Evolutionary conservation across 257 asterid genomes (phyloP), one percentile per base, ranked within the genome.

Genomic region (Cruciata laevipes): DNA sequence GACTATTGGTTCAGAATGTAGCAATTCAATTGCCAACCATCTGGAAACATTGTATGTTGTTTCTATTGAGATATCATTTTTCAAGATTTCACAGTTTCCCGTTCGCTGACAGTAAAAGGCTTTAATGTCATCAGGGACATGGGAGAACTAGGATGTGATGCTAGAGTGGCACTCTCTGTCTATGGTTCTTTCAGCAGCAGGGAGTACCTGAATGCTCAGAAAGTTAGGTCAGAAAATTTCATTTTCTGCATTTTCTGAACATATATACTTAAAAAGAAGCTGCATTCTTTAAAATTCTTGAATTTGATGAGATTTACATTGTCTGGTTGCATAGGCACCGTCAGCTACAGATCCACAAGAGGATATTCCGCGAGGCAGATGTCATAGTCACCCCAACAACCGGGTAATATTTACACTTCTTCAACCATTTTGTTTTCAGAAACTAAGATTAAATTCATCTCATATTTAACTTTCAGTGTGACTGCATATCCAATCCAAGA

Each of bases 351-450:
- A 77, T 92, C 65, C 93, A 92, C 76, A 68, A 81, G 38, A 86
- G 72, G 80, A 89, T 92, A 82, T 85, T 92, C 68, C 57, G 87
- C 3, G 12, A 66, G 66, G 96, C 97, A 35, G 93, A 92, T 80
- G 83, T 92, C 58, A 92, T 92, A 38, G 98, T 92, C 62, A 79
- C 95, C 51, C 98, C 98, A 71, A 92, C 98, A 20, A 90, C 91
- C 14, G 97, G 98, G 98, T 92, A 69, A 24, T 6, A 24, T 65
- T 40, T 6, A 6, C 23, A 40, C 25, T 31, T 47, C 14, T 65
- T 14, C 6, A 65, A 6, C 11, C 32, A 42, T 5, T 25, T 17
- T 25, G 25, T 24, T 30, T 16, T 6, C 4, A 4, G 27, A 20
- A 65, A 42, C 20, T 47, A 42, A 42, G 51, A 13, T 13, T 17